Percentiles rank a stretch among this genome's conserved stretches.
phyloP scores from a whole-genome alignment of 2,329 filamentous ascomycete species.

The Cladosporium velox region DNA sequence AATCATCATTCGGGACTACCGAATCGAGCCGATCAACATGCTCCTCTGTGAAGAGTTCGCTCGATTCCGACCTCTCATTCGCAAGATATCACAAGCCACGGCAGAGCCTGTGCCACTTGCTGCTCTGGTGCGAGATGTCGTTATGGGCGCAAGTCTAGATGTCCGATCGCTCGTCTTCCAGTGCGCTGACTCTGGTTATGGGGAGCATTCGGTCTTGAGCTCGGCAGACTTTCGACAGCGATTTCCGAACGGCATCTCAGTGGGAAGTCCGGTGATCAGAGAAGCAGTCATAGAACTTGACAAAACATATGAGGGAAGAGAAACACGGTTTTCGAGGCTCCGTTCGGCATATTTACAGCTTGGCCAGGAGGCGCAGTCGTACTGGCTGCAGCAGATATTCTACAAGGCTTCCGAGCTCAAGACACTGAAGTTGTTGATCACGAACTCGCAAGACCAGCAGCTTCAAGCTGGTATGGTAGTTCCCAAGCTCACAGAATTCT shows the following conservation, averaged over 20 bases:
- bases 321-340: neutral
- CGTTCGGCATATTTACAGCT: neutral
- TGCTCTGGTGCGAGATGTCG: neutral
- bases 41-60: neutral
- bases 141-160: neutral
- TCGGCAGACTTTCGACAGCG: neutral
- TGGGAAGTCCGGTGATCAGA: neutral
- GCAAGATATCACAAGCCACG: neutral
- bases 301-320: neutral
- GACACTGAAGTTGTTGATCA: neutral
- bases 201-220: neutral
- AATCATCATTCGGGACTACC: neutral
- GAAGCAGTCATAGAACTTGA: neutral
- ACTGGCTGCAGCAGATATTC: slow-evolving; percentile 11
- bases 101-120: neutral
- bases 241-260: neutral
- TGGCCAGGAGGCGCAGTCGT: neutral
- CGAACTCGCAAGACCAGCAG: neutral
- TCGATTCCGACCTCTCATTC: neutral
- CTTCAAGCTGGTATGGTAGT: neutral
- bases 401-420: neutral
- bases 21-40: neutral
- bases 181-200: neutral
- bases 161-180: neutral
- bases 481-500: neutral